phyloP scores from a whole-genome alignment of 192 early-diverging fungal genomes.

The Helicostylum pulchrum region DNA sequence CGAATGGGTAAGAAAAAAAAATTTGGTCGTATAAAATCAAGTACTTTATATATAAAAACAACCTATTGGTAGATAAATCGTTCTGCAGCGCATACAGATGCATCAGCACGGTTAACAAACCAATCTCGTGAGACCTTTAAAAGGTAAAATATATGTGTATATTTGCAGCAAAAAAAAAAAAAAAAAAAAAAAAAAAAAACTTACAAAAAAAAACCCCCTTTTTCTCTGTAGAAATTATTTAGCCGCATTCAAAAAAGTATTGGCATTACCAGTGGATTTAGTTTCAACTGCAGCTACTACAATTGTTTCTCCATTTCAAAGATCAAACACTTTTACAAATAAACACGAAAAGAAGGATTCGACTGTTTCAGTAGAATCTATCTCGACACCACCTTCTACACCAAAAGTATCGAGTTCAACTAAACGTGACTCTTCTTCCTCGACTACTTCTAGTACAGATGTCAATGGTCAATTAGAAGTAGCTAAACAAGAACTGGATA shows the following conservation, averaged over 20 bases:
- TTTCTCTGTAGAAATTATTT: conserved; percentile 44
- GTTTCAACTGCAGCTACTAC: conserved; percentile 37
- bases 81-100: conserved; percentile 7
- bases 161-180: neutral
- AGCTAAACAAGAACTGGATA: conserved; percentile 46
- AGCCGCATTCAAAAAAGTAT: conserved; percentile 49
- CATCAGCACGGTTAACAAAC: conserved; percentile 22
- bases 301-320: conserved; percentile 30
- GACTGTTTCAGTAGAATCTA: neutral
- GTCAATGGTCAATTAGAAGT: conserved; percentile 55
- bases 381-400: conserved; percentile 19
- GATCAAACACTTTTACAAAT: neutral
- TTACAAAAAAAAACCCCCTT: neutral
- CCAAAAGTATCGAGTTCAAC: conserved; percentile 9
- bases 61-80: conserved; percentile 7
- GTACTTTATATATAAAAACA: neutral
- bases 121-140: conserved; percentile 36
- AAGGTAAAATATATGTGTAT: conserved; percentile 11
- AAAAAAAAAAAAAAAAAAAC: no score
- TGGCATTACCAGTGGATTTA: conserved; percentile 43
- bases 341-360: conserved; percentile 7
- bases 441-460: conserved; percentile 32
- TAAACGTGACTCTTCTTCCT: neutral
- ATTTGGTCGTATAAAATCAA: neutral
- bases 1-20: conserved; percentile 50